A percentile compares a stretch with the other conserved stretches of the same genome.
Evolutionary conservation across 2,329 filamentous ascomycete genomes (phyloP).

Genomic region (Cercospora sp.): DNA sequence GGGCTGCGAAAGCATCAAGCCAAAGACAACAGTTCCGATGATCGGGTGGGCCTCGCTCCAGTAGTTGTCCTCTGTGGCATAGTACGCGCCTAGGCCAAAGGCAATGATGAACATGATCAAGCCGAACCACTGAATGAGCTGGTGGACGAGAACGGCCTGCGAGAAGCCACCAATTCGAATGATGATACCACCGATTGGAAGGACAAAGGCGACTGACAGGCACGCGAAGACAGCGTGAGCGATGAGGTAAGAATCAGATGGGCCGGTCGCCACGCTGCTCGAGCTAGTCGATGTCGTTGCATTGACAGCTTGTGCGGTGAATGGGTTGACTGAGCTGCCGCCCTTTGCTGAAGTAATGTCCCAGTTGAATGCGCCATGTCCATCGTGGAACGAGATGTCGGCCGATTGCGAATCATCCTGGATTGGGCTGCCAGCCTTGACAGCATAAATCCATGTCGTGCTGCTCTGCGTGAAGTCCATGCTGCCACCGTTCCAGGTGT

Average conservation of each 20-base stretch:
- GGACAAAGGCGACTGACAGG: slow-evolving; percentile 48
- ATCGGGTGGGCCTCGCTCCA: slow-evolving; percentile 54
- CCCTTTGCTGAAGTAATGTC: slow-evolving; percentile 53
- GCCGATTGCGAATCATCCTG: slow-evolving; percentile 47
- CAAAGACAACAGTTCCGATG: slow-evolving; percentile 55
- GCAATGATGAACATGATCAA: slow-evolving; percentile 52
- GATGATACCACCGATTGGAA: slow-evolving; percentile 48
- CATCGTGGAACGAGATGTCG: slow-evolving; percentile 49
- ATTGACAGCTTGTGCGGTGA: slow-evolving; percentile 31
- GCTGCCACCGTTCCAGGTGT: slow-evolving; percentile 53
- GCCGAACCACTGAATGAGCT: slow-evolving; percentile 51
- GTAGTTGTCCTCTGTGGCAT: slow-evolving; percentile 14
- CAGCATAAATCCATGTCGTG: slow-evolving; percentile 55
- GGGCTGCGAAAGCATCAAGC: slow-evolving; percentile 56
- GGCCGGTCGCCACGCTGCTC: slow-evolving; percentile 4
- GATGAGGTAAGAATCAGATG: slow-evolving; percentile 34
- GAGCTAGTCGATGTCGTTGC: slow-evolving; percentile 13
- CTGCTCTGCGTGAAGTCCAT: slow-evolving; percentile 50
- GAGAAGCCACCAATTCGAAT: slow-evolving; percentile 49
- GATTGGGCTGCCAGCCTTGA: slow-evolving; percentile 49
- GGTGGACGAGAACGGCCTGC: slow-evolving; percentile 47
- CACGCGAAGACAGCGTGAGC: slow-evolving; percentile 49
- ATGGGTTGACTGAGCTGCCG: slow-evolving; percentile 43
- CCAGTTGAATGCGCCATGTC: slow-evolving; percentile 46
- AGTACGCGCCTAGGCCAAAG: slow-evolving; percentile 51